Conservation (phyloP, 306 rosid genomes). For the Vicia villosa region DNA sequence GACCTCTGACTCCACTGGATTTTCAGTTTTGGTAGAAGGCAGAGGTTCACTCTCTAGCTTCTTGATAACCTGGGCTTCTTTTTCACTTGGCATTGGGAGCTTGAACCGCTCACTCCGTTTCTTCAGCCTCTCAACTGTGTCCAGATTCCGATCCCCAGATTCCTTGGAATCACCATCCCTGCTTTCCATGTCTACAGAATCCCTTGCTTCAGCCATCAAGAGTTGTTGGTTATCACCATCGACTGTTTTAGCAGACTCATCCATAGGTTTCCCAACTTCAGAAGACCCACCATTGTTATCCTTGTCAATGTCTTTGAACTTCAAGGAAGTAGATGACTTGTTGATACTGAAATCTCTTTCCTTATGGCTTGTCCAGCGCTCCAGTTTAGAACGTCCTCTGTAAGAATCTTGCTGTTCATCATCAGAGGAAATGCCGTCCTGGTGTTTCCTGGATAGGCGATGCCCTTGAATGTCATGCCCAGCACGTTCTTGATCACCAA, state of each 20-base stretch:
- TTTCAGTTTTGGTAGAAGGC: slow-evolving; percentile 65
- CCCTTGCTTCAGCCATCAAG: slow-evolving; percentile 59
- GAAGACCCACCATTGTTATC: slow-evolving; percentile 52
- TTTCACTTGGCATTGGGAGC: slow-evolving; percentile 96
- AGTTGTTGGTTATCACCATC: slow-evolving; percentile 55
- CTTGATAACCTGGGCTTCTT: slow-evolving; percentile 62
- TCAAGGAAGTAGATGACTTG: slow-evolving; percentile 65
- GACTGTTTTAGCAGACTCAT: slow-evolving; percentile 53
- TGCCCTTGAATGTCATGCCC: slow-evolving; percentile 56
- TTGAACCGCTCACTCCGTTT: slow-evolving; percentile 98
- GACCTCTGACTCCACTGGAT: slow-evolving; percentile 65
- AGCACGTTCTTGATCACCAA: slow-evolving; percentile 51
- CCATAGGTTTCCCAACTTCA: slow-evolving; percentile 63
- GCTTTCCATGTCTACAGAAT: slow-evolving; percentile 59
- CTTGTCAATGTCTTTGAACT: slow-evolving; percentile 58
- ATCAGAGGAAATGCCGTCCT: slow-evolving; percentile 66
- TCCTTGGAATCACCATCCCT: slow-evolving; percentile 63
- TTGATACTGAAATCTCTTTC: slow-evolving; percentile 71
- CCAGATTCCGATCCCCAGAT: slow-evolving; percentile 71
- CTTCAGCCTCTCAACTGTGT: slow-evolving; percentile 97
- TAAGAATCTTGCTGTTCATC: slow-evolving; percentile 76
- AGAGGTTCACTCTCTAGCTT: slow-evolving; percentile 78
- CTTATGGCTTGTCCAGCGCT: slow-evolving; percentile 96
- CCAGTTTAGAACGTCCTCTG: slow-evolving; percentile 92
- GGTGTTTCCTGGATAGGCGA: slow-evolving; percentile 59